Conservation (phyloP, 2,329 filamentous ascomycete species). For the Sarocladium brachiariae region DNA sequence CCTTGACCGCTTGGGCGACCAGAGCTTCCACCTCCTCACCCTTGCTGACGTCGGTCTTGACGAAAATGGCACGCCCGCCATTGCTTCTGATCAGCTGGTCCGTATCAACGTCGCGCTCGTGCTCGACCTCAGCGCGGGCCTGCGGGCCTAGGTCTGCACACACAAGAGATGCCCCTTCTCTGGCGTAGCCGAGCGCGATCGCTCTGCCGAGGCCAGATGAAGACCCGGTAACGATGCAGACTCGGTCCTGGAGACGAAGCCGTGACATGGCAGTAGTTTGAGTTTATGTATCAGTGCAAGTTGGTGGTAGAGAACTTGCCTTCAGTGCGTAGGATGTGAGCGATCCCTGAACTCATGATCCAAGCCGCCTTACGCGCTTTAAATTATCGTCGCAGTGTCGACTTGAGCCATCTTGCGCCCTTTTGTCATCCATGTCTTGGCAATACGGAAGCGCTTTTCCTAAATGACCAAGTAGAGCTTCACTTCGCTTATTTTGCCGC, state of each 20-base stretch:
- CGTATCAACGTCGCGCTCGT: slow-evolving; percentile 17
- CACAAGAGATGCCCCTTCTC: slow-evolving; percentile 33
- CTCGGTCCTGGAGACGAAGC: slow-evolving; percentile 3
- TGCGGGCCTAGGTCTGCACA: slow-evolving; percentile 31
- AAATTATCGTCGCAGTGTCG: not conserved
- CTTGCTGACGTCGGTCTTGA: slow-evolving; percentile 35
- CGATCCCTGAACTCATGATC: no score
- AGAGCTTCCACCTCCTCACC: slow-evolving; percentile 27
- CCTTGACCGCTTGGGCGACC: slow-evolving; percentile 26
- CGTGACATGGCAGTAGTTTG: not conserved
- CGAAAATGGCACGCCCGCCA: slow-evolving; percentile 32
- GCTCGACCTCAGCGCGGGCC: slow-evolving; percentile 16
- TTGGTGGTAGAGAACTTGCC: not conserved
- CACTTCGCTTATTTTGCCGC: no score
- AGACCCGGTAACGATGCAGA: slow-evolving; percentile 19
- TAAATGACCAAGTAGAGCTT: no score
- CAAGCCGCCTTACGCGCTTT: not conserved
- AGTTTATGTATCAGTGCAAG: not conserved
- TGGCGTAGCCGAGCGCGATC: slow-evolving; percentile 34
- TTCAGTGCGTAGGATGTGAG: no score
- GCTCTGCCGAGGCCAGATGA: slow-evolving; percentile 39
- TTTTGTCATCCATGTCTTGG: not conserved
- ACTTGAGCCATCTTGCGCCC: not conserved
- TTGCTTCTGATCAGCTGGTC: slow-evolving; percentile 29
- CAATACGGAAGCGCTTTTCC: no score